phyloP scores from a whole-genome alignment of 2,329 filamentous ascomycete genomes.

The Ceratocystis ficicola region DNA sequence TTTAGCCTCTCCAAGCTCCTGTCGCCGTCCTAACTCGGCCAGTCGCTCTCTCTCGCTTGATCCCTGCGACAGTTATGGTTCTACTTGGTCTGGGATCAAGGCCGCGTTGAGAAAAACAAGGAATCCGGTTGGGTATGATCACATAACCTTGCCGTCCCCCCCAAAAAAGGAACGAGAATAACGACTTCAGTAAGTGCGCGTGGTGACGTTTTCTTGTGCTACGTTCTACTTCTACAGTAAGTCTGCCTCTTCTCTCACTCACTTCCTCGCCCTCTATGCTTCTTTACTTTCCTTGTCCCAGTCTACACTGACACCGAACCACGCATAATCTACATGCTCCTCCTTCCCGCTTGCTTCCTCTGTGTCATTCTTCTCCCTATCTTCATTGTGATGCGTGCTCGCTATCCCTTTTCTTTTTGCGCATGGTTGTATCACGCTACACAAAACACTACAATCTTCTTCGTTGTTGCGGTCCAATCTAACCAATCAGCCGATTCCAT shows the following conservation, averaged over 20 bases:
- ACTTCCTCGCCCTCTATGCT: too few relatives aligned
- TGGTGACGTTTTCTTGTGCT: slow-evolving; percentile 4
- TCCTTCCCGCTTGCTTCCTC: too few relatives aligned
- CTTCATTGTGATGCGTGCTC: background rate
- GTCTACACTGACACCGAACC: too few relatives aligned
- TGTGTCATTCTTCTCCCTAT: background rate
- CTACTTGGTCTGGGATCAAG: background rate
- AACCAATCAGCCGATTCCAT: background rate
- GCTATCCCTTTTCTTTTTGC: background rate
- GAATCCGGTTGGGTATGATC: background rate
- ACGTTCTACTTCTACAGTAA: background rate
- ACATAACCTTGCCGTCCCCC: background rate
- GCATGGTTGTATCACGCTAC: background rate
- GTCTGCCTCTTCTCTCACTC: too few relatives aligned
- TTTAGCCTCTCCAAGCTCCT: background rate
- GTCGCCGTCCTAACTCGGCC: background rate
- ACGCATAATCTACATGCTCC: too few relatives aligned
- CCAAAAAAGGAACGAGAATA: background rate
- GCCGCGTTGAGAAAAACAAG: background rate
- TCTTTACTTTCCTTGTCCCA: too few relatives aligned
- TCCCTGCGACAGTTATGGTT: background rate
- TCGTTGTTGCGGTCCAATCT: background rate
- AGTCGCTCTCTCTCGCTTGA: background rate
- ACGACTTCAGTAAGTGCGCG: background rate
- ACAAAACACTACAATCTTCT: background rate